phyloP scores from a whole-genome alignment of 2,329 filamentous ascomycete genomes.

The Verticillium nubilum region DNA sequence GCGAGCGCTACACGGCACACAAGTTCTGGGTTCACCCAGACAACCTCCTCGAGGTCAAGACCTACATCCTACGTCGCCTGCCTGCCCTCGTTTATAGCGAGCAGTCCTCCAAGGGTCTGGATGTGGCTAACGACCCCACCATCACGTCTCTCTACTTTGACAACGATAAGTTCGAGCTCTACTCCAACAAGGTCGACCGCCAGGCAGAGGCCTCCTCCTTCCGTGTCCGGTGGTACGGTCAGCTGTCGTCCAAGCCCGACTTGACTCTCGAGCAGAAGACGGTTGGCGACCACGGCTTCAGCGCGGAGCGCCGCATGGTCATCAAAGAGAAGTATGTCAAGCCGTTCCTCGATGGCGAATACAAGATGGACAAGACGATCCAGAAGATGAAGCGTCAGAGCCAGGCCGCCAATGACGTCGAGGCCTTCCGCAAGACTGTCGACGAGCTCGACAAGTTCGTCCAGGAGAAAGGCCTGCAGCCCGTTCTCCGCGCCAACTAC shows the following conservation, averaged over 20 bases:
- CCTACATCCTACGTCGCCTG: slow-evolving; percentile 82
- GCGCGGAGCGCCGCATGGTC: slow-evolving; percentile 71
- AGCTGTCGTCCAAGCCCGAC: slow-evolving; percentile 70
- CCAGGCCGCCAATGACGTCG: slow-evolving; percentile 55
- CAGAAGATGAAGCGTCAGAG: slow-evolving; percentile 80
- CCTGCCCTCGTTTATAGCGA: slow-evolving; percentile 92
- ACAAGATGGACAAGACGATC: slow-evolving; percentile 86
- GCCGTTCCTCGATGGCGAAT: slow-evolving; percentile 78
- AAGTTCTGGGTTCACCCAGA: slow-evolving; percentile 98
- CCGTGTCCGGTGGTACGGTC: slow-evolving; percentile 86
- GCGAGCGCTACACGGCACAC: slow-evolving; percentile 75
- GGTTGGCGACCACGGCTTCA: slow-evolving; percentile 68
- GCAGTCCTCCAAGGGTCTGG: slow-evolving; percentile 74
- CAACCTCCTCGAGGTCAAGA: slow-evolving; percentile 96
- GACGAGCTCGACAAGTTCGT: slow-evolving; percentile 76
- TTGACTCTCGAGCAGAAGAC: slow-evolving; percentile 88
- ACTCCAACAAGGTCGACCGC: slow-evolving; percentile 76
- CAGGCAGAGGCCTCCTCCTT: slow-evolving; percentile 67
- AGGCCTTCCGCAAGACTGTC: slow-evolving; percentile 66
- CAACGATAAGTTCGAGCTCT: slow-evolving; percentile 78
- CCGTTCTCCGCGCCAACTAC: slow-evolving; percentile 87
- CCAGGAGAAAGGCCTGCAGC: slow-evolving; percentile 69
- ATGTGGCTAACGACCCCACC: slow-evolving; percentile 77
- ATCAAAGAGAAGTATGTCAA: slow-evolving; percentile 95
- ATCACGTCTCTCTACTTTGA: slow-evolving; percentile 97